Evolutionary conservation across 768 basidiomycete species (phyloP).

Genomic region (Boletus tomentosulus): DNA sequence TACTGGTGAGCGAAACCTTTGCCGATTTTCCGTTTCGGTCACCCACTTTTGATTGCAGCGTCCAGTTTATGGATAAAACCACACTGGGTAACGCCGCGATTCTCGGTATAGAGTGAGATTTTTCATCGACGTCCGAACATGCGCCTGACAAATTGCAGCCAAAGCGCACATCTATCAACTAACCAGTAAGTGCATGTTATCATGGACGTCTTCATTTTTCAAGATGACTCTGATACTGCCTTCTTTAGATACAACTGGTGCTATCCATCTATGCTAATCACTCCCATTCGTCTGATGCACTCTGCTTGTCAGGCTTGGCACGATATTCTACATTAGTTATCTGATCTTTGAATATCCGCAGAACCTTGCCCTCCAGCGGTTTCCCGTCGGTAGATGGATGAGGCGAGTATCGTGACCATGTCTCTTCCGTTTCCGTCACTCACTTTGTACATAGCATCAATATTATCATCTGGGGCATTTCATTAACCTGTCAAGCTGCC

Average conservation of each 20-base stretch:
- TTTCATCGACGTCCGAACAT: not conserved
- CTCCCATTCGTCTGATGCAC: not conserved
- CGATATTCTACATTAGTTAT: constrained; percentile 70
- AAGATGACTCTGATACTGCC: not conserved
- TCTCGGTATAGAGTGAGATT: constrained; percentile 59
- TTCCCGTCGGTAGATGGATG: constrained; percentile 80
- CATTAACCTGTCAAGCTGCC: constrained; percentile 59
- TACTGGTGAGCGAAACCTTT: constrained; percentile 41
- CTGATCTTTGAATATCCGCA: constrained; percentile 72
- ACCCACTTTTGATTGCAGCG: constrained; percentile 34
- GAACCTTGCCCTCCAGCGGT: constrained; percentile 65
- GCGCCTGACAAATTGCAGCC: constrained; percentile 31
- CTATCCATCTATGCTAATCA: not conserved
- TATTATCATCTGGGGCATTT: constrained; percentile 62
- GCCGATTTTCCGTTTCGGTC: not conserved
- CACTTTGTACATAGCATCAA: constrained; percentile 44
- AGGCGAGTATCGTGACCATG: constrained; percentile 39
- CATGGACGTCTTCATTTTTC: not conserved
- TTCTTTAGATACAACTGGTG: constrained; percentile 61
- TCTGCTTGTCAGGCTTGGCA: constrained; percentile 53
- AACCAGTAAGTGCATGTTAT: constrained; percentile 46
- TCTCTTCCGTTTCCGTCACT: not conserved
- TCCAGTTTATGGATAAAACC: constrained; percentile 80
- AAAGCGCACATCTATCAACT: constrained; percentile 57
- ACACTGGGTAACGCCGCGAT: constrained; percentile 66